phyloP scores from a whole-genome alignment of 148 eudicot genomes.

The Spergularia marina region DNA sequence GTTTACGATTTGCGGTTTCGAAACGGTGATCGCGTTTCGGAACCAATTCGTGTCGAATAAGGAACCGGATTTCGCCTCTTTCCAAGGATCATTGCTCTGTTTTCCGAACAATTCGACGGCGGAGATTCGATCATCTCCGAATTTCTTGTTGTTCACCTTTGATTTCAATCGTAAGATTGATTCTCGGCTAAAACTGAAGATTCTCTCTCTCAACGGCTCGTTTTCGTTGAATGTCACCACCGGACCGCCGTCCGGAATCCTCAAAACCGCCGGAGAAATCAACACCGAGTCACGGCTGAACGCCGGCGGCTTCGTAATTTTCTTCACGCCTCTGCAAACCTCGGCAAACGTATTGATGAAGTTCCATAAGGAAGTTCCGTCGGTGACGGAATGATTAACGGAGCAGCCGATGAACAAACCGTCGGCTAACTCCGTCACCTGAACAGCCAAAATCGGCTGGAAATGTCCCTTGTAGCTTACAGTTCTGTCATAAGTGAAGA shows the following conservation, averaged over 20 bases:
- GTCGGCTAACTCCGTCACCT: slow-evolving; percentile 67
- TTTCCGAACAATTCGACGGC: slow-evolving; percentile 51
- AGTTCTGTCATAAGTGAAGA: slow-evolving; percentile 47
- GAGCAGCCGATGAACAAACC: slow-evolving; percentile 70
- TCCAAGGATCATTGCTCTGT: slow-evolving; percentile 53
- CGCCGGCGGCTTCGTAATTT: slow-evolving; percentile 39
- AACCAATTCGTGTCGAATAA: slow-evolving; percentile 35
- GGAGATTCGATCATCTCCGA: slow-evolving; percentile 21
- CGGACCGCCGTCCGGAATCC: slow-evolving; percentile 58
- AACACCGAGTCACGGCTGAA: slow-evolving; percentile 54
- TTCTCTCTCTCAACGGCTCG: slow-evolving; percentile 64
- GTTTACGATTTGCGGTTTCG: slow-evolving; percentile 22
- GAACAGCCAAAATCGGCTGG: slow-evolving; percentile 56
- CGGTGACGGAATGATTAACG: slow-evolving; percentile 72
- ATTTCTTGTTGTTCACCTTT: slow-evolving; percentile 41
- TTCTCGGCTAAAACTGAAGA: slow-evolving; percentile 68
- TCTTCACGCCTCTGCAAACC: slow-evolving; percentile 39
- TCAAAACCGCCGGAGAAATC: slow-evolving; percentile 52
- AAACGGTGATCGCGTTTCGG: slow-evolving; percentile 33
- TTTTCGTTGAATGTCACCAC: slow-evolving; percentile 49
- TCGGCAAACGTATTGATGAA: slow-evolving; percentile 77
- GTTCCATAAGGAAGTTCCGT: slow-evolving; percentile 88
- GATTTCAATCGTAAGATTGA: slow-evolving; percentile 55
- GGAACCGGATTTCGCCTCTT: slow-evolving; percentile 23
- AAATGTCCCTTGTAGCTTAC: slow-evolving; percentile 74